A percentile compares a stretch with the other conserved stretches of the same genome.
Conservation (phyloP, 1,139 yeast species). For the Yamadazyma trypodendri region DNA sequence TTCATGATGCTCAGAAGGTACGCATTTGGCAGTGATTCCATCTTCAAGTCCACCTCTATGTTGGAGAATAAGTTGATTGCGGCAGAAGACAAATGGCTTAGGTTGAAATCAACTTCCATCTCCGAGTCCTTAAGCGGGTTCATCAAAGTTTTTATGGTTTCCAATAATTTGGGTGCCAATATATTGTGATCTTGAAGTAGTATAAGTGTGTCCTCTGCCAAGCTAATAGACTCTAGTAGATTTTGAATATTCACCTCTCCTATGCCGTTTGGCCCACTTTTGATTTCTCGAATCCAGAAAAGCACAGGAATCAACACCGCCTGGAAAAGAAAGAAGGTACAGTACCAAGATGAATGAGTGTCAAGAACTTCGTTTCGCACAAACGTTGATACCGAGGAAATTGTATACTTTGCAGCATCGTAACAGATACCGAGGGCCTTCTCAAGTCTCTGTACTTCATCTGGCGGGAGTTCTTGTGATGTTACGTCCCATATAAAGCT, state of each 20-base stretch:
- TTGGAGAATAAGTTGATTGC: conserved; percentile 2
- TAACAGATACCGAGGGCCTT: conserved; percentile 5
- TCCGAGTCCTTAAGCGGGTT: not conserved
- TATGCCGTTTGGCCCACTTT: not conserved
- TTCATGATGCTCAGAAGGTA: not conserved
- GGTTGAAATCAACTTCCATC: not conserved
- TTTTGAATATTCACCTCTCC: not conserved
- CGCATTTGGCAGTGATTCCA: not conserved
- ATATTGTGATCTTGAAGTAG: not conserved
- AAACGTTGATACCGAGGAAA: conserved; percentile 4
- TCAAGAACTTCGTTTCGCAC: conserved; percentile 3
- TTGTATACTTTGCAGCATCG: conserved; percentile 5
- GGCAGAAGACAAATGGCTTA: not conserved
- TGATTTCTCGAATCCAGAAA: conserved; percentile 2
- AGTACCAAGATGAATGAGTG: conserved; percentile 8
- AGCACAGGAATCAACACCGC: conserved; percentile 9
- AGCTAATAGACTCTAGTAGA: not conserved
- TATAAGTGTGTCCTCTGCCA: not conserved
- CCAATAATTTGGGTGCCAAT: conserved; percentile 2
- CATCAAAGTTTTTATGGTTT: not conserved
- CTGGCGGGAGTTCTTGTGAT: not conserved
- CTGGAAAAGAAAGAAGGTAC: conserved; percentile 10
- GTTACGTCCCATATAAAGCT: conserved; percentile 7
- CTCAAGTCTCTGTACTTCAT: conserved; percentile 1
- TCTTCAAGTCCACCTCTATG: not conserved